Evolutionary conservation across 495 filamentous ascomycete genomes (phyloP), one percentile per base, ranked within the genome.

Genomic region (Hypoxylon fragiforme): DNA sequence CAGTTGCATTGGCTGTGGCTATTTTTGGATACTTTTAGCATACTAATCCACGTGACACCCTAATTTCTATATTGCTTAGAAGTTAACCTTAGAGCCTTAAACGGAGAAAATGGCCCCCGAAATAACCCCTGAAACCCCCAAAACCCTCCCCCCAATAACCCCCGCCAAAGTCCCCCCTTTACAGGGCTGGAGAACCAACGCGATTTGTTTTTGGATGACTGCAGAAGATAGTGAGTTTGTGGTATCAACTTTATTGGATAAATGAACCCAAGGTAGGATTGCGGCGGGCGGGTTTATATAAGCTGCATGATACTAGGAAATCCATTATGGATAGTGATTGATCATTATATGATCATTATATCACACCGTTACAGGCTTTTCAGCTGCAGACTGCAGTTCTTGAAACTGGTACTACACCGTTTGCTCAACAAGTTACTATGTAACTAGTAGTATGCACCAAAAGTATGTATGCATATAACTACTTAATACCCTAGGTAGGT

Each of bases 371-470:
- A 43, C 35, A 15, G 44, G 45, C 26, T 42, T 24, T 49, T 46
- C 36, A 18, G 39, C 46, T 54, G 50, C 50, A 50, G n/a, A n/a
- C n/a, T n/a, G n/a, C n/a, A n/a, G n/a, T 34, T 24, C 30, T 26
- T 60, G 57, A 60, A 60, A 60, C 57, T 36, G 36, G 40, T 32
- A 42, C 31, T 30, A 37, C 38, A n/a, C 31, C 55, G 30, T 35
- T 22, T 24, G 34, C 12, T 40, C 44, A n/a, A n/a, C n/a, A n/a
- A n/a, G n/a, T n/a, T n/a, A n/a, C n/a, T n/a, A n/a, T n/a, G n/a
- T n/a, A n/a, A n/a, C n/a, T n/a, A n/a, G n/a, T n/a, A n/a, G n/a
- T n/a, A n/a, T n/a, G n/a, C n/a, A n/a, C n/a, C n/a, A n/a, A n/a
- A n/a, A n/a, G n/a, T n/a, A n/a, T n/a, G n/a, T n/a, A n/a, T n/a